Conservation (phyloP, 2,329 filamentous ascomycete genomes). For the Chalaropsis thielavioides region DNA sequence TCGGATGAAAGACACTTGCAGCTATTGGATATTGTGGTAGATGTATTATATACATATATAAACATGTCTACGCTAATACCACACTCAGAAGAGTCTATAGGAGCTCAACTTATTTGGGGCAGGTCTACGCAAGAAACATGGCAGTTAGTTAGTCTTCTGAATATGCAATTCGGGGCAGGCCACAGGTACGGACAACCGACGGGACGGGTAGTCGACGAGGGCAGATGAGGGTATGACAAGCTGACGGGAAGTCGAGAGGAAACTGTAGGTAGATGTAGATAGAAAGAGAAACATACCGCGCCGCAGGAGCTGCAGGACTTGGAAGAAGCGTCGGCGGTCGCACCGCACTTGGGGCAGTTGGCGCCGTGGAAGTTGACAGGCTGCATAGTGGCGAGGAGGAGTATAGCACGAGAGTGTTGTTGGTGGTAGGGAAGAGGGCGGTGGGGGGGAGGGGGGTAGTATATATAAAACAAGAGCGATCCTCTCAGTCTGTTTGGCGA, state of each 20-base stretch:
- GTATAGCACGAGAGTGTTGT: not conserved
- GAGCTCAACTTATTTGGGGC: slow-evolving; percentile 4
- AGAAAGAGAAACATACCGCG: slow-evolving; percentile 32
- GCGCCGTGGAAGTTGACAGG: slow-evolving; percentile 27
- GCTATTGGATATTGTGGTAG: not conserved
- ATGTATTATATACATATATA: not conserved
- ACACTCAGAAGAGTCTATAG: too few species aligned
- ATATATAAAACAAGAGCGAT: not conserved
- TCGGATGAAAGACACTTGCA: too few species aligned
- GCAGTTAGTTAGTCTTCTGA: not conserved
- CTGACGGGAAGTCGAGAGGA: too few species aligned
- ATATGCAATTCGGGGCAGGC: too few species aligned
- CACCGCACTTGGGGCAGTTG: slow-evolving; percentile 44
- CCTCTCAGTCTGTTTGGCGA: too few species aligned
- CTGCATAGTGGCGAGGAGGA: slow-evolving; percentile 19
- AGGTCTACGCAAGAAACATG: not conserved
- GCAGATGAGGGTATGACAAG: too few species aligned
- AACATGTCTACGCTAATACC: not conserved
- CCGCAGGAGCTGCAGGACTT: slow-evolving; percentile 45
- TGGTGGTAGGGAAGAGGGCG: too few species aligned
- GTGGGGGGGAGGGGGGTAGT: not conserved
- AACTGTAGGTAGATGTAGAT: not conserved
- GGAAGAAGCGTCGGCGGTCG: slow-evolving; percentile 29
- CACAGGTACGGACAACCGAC: not conserved
- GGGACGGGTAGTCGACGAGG: too few species aligned